Percentiles rank a stretch among this genome's conserved stretches.
phyloP scores from a whole-genome alignment of 2,329 filamentous ascomycete genomes.

The Penicillium sp. region DNA sequence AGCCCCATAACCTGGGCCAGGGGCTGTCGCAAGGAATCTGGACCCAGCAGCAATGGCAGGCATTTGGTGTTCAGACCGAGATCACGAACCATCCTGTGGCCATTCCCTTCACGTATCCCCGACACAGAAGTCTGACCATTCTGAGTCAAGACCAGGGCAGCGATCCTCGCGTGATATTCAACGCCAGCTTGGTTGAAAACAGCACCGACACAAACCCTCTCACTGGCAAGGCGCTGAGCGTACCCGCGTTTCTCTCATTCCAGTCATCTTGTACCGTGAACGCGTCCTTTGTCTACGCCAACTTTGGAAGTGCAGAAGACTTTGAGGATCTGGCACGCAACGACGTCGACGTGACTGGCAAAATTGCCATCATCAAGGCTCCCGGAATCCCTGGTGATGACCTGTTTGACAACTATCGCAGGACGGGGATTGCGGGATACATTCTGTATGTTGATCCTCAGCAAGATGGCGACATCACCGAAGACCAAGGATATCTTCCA shows the following conservation, averaged over 20 bases:
- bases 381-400: neutral
- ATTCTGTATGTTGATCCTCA: constrained; percentile 3
- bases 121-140: too few relatives aligned
- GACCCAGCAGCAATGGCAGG: neutral
- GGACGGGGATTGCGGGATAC: neutral
- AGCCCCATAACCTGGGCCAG: neutral
- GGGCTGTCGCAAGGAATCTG: neutral
- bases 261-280: neutral
- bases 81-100: neutral
- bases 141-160: too few relatives aligned
- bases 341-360: neutral
- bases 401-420: neutral
- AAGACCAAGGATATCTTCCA: neutral
- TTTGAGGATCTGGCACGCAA: neutral
- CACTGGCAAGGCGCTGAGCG: neutral
- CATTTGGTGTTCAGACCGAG: constrained; percentile 1
- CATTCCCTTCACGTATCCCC: neutral
- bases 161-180: too few relatives aligned
- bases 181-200: too few relatives aligned
- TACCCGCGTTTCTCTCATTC: constrained; percentile 1
- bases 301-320: constrained; percentile 2
- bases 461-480: neutral
- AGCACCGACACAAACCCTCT: neutral
- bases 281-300: constrained; percentile 1
- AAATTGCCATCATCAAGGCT: constrained; percentile 2